Conservation (phyloP, 306 rosid species). For the Potentilla sterilis region DNA sequence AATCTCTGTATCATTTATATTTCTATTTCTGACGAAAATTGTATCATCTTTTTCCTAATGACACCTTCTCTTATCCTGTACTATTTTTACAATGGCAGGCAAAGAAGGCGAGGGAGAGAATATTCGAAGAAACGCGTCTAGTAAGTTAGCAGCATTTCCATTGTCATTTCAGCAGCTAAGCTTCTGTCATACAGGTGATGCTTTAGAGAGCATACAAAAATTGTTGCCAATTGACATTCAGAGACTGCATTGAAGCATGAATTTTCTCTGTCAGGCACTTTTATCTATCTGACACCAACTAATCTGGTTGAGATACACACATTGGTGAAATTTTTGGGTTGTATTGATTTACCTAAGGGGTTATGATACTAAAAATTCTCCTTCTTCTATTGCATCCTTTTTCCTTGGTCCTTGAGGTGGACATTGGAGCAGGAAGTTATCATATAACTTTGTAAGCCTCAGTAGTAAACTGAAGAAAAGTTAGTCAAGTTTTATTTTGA, state of each 20-base stretch:
- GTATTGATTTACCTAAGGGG: not conserved
- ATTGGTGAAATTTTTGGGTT: not conserved
- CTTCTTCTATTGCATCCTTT: not conserved
- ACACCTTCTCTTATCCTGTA: not conserved
- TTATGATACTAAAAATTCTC: not conserved
- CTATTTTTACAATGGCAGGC: conserved; percentile 24
- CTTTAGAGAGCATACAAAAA: not conserved
- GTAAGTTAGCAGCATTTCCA: conserved; percentile 24
- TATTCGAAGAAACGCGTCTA: conserved; percentile 36
- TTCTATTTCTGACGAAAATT: not conserved
- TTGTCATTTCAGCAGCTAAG: not conserved
- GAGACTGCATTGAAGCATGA: not conserved
- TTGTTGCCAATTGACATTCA: not conserved
- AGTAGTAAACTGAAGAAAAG: not conserved
- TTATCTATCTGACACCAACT: not conserved
- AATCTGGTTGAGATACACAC: not conserved
- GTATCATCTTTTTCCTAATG: not conserved
- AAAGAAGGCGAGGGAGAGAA: conserved; percentile 40
- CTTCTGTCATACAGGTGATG: not conserved
- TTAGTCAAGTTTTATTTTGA: not conserved
- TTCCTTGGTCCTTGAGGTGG: not conserved
- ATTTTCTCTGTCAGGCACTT: not conserved
- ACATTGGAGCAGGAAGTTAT: not conserved
- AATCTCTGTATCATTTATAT: not conserved
- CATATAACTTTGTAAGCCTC: not conserved